A percentile compares a stretch with the other conserved stretches of the same genome.
Evolutionary conservation across 2,329 filamentous ascomycete genomes (phyloP).

Genomic region (Fusarium sp.): DNA sequence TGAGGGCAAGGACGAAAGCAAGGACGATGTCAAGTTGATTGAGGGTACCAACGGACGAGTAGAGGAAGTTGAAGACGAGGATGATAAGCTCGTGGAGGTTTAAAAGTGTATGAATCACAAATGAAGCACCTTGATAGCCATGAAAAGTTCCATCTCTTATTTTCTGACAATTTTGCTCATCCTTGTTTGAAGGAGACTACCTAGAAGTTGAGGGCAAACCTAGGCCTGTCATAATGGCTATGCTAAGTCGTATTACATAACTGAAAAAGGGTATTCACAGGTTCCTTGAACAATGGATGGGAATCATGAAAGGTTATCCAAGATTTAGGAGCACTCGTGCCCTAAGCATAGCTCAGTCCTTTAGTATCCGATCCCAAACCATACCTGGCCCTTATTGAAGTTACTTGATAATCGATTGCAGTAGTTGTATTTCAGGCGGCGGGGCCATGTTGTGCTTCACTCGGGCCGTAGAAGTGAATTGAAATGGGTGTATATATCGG

Average conservation of each 20-base stretch:
- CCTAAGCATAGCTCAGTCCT: too few species aligned
- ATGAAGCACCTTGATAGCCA: background rate
- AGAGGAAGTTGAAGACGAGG: slow-evolving; percentile 62
- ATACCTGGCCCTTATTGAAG: background rate
- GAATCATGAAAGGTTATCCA: too few species aligned
- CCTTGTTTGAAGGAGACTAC: background rate
- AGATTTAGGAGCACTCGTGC: too few species aligned
- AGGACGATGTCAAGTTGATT: slow-evolving; percentile 54
- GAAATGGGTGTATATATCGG: background rate
- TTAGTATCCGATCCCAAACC: too few species aligned
- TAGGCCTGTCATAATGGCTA: background rate
- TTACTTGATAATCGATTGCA: background rate
- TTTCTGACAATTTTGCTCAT: background rate
- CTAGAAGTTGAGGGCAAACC: background rate
- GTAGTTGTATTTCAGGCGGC: background rate
- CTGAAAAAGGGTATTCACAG: too few species aligned
- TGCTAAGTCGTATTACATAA: background rate
- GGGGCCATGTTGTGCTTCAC: too few species aligned
- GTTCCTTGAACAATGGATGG: too few species aligned
- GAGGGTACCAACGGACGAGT: slow-evolving; percentile 56
- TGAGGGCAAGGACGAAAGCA: slow-evolving; percentile 50
- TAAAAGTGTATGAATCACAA: slow-evolving; percentile 44
- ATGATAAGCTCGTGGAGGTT: slow-evolving; percentile 67
- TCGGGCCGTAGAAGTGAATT: background rate
- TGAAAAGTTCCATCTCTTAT: background rate